Evolutionary conservation across 1,284 basidiomycete genomes (phyloP).

Genomic region (Malassezia slooffiae): DNA sequence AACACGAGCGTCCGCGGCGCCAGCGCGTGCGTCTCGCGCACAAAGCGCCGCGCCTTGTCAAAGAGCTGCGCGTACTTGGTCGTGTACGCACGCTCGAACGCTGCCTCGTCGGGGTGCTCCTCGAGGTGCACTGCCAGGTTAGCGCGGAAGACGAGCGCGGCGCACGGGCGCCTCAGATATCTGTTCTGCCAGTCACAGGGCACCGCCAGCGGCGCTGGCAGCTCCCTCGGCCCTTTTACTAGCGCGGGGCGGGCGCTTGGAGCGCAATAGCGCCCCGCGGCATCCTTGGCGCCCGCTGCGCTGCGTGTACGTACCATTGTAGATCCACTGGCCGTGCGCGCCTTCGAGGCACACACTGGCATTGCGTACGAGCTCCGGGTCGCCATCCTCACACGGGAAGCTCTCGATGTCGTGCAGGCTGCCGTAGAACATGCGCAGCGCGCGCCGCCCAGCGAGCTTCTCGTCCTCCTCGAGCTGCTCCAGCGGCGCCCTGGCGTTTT

Average conservation of each 20-base stretch:
- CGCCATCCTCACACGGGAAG: conserved; percentile 86
- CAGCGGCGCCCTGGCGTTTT: conserved; percentile 3
- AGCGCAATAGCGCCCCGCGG: conserved; percentile 8
- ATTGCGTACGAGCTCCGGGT: conserved; percentile 64
- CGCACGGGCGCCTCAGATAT: conserved; percentile 3
- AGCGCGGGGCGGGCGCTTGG: background rate
- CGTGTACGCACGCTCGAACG: conserved; percentile 70
- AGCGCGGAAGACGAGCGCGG: conserved; percentile 5
- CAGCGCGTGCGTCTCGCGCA: conserved; percentile 57
- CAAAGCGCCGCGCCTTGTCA: conserved; percentile 62
- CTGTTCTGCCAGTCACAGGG: conserved; percentile 1
- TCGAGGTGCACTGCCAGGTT: conserved; percentile 69
- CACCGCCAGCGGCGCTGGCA: background rate
- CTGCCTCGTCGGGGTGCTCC: conserved; percentile 59
- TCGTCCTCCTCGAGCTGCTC: conserved; percentile 15
- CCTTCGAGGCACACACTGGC: conserved; percentile 67
- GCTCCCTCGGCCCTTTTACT: conserved; percentile 41
- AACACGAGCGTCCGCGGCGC: conserved; percentile 62
- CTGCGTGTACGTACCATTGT: conserved; percentile 25
- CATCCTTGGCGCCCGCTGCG: background rate
- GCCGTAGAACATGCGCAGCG: conserved; percentile 68
- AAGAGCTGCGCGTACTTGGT: conserved; percentile 62
- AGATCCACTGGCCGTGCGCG: conserved; percentile 74
- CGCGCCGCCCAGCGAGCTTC: conserved; percentile 19
- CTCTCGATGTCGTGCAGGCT: conserved; percentile 78